phyloP scores from a whole-genome alignment of 116 monocot genomes.

The Zostera marina region DNA sequence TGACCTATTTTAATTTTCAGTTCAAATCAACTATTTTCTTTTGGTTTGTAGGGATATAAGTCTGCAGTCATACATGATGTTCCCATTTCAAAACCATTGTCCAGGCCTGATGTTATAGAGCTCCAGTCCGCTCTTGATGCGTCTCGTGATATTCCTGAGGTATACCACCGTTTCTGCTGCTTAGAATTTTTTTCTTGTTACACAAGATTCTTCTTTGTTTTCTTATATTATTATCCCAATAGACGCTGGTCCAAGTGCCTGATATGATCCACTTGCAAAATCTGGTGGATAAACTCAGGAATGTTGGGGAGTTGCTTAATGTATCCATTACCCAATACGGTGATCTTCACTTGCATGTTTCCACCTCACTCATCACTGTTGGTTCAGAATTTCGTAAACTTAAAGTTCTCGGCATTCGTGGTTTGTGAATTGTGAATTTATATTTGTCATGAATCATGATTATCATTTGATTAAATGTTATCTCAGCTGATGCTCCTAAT shows the following conservation, averaged over 20 bases:
- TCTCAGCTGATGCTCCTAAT: slow-evolving; percentile 13
- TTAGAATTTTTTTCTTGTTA: not conserved
- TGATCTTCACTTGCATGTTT: slow-evolving; percentile 86
- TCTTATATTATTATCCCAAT: not conserved
- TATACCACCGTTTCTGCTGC: slow-evolving; percentile 3
- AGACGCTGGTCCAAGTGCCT: slow-evolving; percentile 93
- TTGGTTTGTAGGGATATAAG: slow-evolving; percentile 25
- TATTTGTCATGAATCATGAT: not conserved
- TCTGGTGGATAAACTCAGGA: slow-evolving; percentile 82
- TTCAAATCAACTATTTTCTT: not conserved
- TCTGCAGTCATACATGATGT: slow-evolving; percentile 96
- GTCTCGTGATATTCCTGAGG: slow-evolving; percentile 84
- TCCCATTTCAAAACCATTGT: slow-evolving; percentile 84
- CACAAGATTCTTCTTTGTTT: not conserved
- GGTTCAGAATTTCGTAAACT: slow-evolving; percentile 76
- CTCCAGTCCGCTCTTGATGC: slow-evolving; percentile 74
- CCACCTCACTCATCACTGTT: slow-evolving; percentile 69
- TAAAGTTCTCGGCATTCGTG: slow-evolving; percentile 49
- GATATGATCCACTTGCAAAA: slow-evolving; percentile 72
- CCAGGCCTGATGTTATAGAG: slow-evolving; percentile 42
- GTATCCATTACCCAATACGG: slow-evolving; percentile 77
- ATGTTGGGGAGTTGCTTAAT: slow-evolving; percentile 70
- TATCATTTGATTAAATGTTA: no score
- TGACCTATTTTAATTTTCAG: no score
- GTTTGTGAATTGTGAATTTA: slow-evolving; percentile 3